Evolutionary conservation across 257 asterid genomes (phyloP).

Genomic region (Oldenlandia corymbosa): DNA sequence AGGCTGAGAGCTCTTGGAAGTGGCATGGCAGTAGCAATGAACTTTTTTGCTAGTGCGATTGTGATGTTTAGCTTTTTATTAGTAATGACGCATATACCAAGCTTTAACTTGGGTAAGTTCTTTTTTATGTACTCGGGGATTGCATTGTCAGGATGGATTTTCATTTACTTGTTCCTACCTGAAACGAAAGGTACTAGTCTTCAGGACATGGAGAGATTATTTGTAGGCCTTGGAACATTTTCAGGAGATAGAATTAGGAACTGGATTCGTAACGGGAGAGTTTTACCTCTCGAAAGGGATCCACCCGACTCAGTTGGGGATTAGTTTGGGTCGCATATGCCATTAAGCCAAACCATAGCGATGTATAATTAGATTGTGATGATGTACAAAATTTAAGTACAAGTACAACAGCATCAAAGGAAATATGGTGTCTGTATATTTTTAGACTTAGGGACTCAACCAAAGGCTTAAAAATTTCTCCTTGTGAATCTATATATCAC

Average conservation of each 20-base stretch:
- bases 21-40: constrained; percentile 26
- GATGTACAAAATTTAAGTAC: no score
- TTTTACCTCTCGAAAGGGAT: no score
- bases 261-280: not conserved
- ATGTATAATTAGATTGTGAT: no score
- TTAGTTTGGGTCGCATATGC: no score
- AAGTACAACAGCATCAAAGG: no score
- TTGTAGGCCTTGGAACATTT: constrained; percentile 11
- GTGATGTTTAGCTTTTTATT: constrained; percentile 16
- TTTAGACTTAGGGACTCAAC: no score
- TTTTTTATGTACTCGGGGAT: constrained; percentile 26
- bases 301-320: no score
- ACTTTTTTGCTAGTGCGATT: constrained; percentile 21
- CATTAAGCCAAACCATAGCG: no score
- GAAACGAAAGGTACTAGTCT: constrained; percentile 29
- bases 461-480: no score
- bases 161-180: constrained; percentile 30
- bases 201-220: constrained; percentile 36
- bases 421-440: no score
- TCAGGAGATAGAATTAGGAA: not conserved
- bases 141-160: constrained; percentile 20
- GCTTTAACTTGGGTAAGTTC: constrained; percentile 24
- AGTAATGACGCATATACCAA: constrained; percentile 13
- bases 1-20: constrained; percentile 33
- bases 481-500: no score